Conservation (phyloP, 192 early-diverging fungal species). For the Umbelopsis isabellina region DNA sequence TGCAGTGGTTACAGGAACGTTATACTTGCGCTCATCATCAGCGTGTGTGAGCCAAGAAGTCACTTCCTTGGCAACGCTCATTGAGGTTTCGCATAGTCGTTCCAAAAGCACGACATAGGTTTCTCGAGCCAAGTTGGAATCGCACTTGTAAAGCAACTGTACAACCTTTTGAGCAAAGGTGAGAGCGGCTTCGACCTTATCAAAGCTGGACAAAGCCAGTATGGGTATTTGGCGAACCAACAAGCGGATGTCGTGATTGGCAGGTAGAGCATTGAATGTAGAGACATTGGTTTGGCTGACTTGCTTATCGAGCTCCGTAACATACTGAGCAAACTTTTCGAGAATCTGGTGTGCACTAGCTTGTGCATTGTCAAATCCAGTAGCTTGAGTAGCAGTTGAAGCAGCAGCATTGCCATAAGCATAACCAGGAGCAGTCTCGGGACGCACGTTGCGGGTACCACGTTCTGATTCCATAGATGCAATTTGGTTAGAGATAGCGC, state of each 20-base stretch:
- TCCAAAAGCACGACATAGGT: constrained; percentile 83
- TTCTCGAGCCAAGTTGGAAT: constrained; percentile 75
- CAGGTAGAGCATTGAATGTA: constrained; percentile 67
- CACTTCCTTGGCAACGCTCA: constrained; percentile 80
- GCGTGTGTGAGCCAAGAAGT: constrained; percentile 91
- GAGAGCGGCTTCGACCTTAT: constrained; percentile 79
- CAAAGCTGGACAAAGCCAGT: constrained; percentile 69
- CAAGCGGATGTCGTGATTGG: constrained; percentile 77
- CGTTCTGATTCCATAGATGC: neutral
- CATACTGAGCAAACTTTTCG: constrained; percentile 63
- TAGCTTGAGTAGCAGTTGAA: neutral
- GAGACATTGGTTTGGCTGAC: constrained; percentile 55
- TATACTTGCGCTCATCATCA: constrained; percentile 95
- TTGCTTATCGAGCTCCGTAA: constrained; percentile 81
- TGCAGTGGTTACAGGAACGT: constrained; percentile 80
- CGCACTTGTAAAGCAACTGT: constrained; percentile 79
- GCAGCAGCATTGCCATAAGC: constrained; percentile 43
- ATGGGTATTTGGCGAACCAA: constrained; percentile 77
- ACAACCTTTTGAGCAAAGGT: constrained; percentile 91
- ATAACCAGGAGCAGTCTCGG: constrained; percentile 23
- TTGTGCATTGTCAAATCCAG: constrained; percentile 17
- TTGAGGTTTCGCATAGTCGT: constrained; percentile 84
- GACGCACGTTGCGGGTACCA: neutral
- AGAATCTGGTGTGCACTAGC: constrained; percentile 57
- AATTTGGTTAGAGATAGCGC: constrained; percentile 1